Evolutionary conservation across 305 asterid genomes (phyloP).

Genomic region (Fraxinus velutina): DNA sequence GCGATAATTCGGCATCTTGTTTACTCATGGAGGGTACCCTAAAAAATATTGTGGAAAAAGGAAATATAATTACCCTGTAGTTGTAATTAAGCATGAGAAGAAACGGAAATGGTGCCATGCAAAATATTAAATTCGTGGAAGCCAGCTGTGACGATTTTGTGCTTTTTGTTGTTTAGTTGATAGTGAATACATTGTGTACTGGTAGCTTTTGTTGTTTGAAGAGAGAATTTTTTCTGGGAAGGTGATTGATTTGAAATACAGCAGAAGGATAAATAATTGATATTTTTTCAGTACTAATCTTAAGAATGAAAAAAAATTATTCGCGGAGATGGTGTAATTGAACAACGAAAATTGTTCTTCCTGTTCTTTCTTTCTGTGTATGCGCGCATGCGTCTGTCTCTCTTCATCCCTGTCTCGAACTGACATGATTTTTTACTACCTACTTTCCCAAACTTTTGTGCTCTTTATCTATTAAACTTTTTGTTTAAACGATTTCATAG

Average conservation of each 20-base stretch:
- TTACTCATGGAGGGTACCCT: too few relatives aligned
- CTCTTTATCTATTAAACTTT: neutral
- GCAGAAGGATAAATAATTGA: too few relatives aligned
- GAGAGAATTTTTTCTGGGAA: neutral
- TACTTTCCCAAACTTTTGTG: neutral
- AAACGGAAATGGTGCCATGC: neutral
- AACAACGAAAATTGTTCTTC: too few relatives aligned
- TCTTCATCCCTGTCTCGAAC: neutral
- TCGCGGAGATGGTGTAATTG: neutral
- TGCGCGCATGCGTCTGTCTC: neutral
- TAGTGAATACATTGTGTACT: neutral
- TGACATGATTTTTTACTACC: neutral
- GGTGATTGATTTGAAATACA: too few relatives aligned
- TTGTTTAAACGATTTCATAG: slow-evolving; percentile 34
- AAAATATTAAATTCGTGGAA: neutral
- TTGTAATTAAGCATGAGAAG: neutral
- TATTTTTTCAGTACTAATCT: too few relatives aligned
- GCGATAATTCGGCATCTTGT: too few relatives aligned
- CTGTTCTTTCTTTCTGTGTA: neutral
- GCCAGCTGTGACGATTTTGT: neutral
- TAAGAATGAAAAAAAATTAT: neutral
- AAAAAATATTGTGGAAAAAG: too few relatives aligned
- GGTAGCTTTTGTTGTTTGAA: neutral
- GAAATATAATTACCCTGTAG: too few relatives aligned
- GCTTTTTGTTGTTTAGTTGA: neutral